These are phyloP conservation scores for Bidens hawaiensis DNA, from an alignment of 140 eudicot genomes.

Conservation along the genomic window DNA sequence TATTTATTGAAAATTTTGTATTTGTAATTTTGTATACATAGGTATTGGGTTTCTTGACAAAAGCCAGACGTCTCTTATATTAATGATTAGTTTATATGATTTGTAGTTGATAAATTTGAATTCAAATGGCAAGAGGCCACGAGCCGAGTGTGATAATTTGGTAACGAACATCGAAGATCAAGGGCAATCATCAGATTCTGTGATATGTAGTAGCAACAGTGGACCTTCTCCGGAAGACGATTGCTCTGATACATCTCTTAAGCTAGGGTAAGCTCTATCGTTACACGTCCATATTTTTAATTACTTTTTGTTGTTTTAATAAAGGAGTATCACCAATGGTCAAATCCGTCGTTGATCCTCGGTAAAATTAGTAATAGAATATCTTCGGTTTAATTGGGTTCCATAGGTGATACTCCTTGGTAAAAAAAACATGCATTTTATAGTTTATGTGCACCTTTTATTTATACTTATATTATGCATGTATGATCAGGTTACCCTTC, in stretches of 20 bases:
- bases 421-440: too few relatives aligned
- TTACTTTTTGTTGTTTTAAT: too few relatives aligned
- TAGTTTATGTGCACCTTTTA: not conserved
- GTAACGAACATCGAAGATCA: conserved; percentile 32
- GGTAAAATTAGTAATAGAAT: too few relatives aligned
- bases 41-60: too few relatives aligned
- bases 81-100: too few relatives aligned
- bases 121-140: conserved; percentile 35
- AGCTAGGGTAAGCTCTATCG: conserved; percentile 39
- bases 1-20: not conserved
- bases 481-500: conserved; percentile 31
- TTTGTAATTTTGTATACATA: too few relatives aligned
- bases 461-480: not conserved
- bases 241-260: conserved; percentile 49
- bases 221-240: conserved; percentile 56
- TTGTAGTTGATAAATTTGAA: conserved; percentile 31
- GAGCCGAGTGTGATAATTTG: conserved; percentile 24
- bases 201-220: conserved; percentile 33
- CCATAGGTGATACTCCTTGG: too few relatives aligned
- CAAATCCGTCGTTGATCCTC: too few relatives aligned
- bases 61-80: too few relatives aligned
- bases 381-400: too few relatives aligned
- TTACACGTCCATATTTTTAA: conserved; percentile 2
- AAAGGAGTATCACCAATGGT: too few relatives aligned
- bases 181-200: conserved; percentile 53